phyloP scores from a whole-genome alignment of 148 eudicot species.

The Silene conica region DNA sequence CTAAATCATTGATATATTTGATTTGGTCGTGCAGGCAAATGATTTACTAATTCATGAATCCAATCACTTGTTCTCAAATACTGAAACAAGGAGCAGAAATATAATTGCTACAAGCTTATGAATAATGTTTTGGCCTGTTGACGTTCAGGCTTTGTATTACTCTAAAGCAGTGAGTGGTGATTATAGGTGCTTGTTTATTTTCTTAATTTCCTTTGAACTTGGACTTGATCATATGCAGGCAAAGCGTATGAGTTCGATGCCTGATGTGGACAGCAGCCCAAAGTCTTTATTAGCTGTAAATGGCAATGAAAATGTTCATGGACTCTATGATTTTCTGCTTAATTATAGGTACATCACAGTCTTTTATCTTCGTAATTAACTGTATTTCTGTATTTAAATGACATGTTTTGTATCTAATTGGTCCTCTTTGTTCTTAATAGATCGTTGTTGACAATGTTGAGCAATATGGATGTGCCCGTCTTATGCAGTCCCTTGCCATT shows the following conservation, averaged over 20 bases:
- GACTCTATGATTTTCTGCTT: slow-evolving; percentile 74
- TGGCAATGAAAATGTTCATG: slow-evolving; percentile 76
- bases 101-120: not conserved
- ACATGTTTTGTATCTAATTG: not conserved
- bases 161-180: no score
- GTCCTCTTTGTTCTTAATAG: slow-evolving; percentile 36
- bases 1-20: slow-evolving; percentile 6
- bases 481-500: slow-evolving; percentile 79
- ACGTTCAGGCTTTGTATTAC: no score
- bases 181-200: not conserved
- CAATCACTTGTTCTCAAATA: not conserved
- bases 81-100: not conserved
- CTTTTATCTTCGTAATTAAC: not conserved
- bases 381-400: not conserved
- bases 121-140: not conserved
- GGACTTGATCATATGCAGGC: slow-evolving; percentile 45
- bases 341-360: slow-evolving; percentile 46
- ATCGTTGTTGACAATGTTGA: slow-evolving; percentile 45
- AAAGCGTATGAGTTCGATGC: slow-evolving; percentile 41
- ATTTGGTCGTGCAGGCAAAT: not conserved
- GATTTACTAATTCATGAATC: not conserved
- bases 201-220: not conserved
- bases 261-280: slow-evolving; percentile 72
- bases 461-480: slow-evolving; percentile 75
- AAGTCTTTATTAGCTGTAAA: slow-evolving; percentile 62